Evolutionary conservation across 1,284 basidiomycete genomes (phyloP).

Genomic region (Wallemia hederae): DNA sequence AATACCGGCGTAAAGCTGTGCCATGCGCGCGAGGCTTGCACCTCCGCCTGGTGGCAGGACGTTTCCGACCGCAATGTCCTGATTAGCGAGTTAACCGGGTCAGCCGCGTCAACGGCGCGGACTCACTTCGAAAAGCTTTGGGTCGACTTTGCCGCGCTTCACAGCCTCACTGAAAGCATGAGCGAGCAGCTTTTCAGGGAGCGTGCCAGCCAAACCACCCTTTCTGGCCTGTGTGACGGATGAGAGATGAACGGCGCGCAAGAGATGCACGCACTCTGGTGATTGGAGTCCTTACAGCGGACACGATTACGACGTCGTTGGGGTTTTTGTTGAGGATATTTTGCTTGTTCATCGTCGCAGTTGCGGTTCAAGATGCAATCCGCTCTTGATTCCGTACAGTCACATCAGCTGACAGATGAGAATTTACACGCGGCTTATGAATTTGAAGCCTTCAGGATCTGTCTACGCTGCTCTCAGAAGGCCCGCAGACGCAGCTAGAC

Average conservation of each 20-base stretch:
- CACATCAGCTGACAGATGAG: neutral
- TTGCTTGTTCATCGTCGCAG: conserved; percentile 14
- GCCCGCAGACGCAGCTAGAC: neutral
- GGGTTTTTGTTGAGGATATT: conserved; percentile 28
- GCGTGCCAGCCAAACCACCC: conserved; percentile 78
- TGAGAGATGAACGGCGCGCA: neutral
- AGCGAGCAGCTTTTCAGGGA: conserved; percentile 65
- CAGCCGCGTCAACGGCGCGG: conserved; percentile 5
- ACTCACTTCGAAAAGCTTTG: conserved; percentile 36
- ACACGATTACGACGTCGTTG: conserved; percentile 70
- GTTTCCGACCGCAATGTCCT: conserved; percentile 65
- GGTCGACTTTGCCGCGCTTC: conserved; percentile 31
- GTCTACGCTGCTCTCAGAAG: neutral
- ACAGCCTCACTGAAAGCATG: conserved; percentile 42
- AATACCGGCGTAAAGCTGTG: conserved; percentile 67
- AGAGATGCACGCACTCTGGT: conserved; percentile 34
- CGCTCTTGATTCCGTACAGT: neutral
- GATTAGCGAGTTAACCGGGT: neutral
- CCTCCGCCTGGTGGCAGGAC: conserved; percentile 80
- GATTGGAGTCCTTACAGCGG: conserved; percentile 61
- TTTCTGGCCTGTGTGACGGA: conserved; percentile 32
- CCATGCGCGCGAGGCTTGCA: conserved; percentile 74
- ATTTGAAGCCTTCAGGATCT: neutral
- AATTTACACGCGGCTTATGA: neutral
- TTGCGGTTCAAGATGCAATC: neutral